phyloP scores from a whole-genome alignment of 2,329 filamentous ascomycete species.

The Davidsoniella virescens region DNA sequence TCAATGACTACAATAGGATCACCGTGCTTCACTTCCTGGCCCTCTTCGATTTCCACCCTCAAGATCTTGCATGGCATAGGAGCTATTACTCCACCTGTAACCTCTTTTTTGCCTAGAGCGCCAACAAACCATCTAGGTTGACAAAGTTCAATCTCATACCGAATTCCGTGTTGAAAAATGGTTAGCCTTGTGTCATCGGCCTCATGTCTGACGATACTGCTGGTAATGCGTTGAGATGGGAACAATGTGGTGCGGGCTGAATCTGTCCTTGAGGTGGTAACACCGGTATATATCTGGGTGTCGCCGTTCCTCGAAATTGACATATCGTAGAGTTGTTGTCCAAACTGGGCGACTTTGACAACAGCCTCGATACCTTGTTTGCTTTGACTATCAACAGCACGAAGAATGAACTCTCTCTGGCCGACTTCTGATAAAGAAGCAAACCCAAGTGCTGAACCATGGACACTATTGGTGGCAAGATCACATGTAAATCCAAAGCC shows the following conservation, averaged over 20 bases:
- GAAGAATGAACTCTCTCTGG: constrained; percentile 1
- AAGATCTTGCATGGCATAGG: constrained; percentile 98
- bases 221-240: constrained; percentile 61
- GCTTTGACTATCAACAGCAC: background rate
- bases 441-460: constrained; percentile 1
- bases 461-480: background rate
- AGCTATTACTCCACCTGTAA: constrained; percentile 65
- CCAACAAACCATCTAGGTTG: constrained; percentile 71
- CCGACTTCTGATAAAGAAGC: background rate
- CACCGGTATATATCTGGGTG: background rate
- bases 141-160: constrained; percentile 41
- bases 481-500: background rate
- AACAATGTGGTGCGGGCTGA: constrained; percentile 54
- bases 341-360: background rate
- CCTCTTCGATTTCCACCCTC: constrained; percentile 71
- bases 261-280: constrained; percentile 10
- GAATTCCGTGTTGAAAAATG: constrained; percentile 56
- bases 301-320: background rate
- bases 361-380: background rate
- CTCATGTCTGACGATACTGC: constrained; percentile 53
- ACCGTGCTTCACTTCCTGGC: constrained; percentile 69
- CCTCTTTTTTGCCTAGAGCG: constrained; percentile 68
- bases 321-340: background rate
- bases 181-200: constrained; percentile 32
- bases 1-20: constrained; percentile 78